Evolutionary conservation across 352 stramenopile species (phyloP), one percentile per base, ranked within the genome.

Genomic region (Phytopythium oedochilum): DNA sequence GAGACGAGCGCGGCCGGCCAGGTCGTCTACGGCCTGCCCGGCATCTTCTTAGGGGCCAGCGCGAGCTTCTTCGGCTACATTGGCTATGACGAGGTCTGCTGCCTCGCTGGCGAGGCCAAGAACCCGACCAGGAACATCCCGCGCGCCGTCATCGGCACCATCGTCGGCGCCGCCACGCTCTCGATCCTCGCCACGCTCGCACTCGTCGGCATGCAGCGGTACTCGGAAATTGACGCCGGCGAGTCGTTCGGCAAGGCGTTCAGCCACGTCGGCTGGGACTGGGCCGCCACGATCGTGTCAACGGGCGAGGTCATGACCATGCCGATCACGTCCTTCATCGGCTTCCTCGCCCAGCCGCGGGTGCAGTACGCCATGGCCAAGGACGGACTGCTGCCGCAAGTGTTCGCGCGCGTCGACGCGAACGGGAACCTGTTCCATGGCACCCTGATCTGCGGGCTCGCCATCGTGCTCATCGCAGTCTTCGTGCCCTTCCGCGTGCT

Each of bases 31-130:
- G 89, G 89, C 36, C 83, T 70, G 70, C 71, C 71, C 0, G 89
- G 89, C 1, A 75, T 98, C 8, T 68, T 98, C 20, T 65, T 92
- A 17, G 94, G 96, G 1, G 86, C 91, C 0, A 96, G 90, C 29
- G 89, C 89, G 31, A 97, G 87, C 38, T 99, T 98, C 61, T 99
- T 97, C 66, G 96, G 96, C 3, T 98, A 97, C 66, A 86, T 99
- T 54, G 96, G 96, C 15, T 99, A 97, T 64, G 84, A 99, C 68
- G 96, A 98, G 68, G 87, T 99, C 4, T 98, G 92, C 66, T 98
- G 94, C 52, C 62, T 98, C 15, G 90, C 92, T 0, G 88, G 79
- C 0, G 89, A 97, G 57, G 78, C 88, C 1, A 94, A 90, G 61
- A 74, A 97, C 67, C 87, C 89, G 17, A 78, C 76, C 3, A 71